phyloP scores from a whole-genome alignment of 768 basidiomycete genomes.

The Leucosporidium yakuticum region DNA sequence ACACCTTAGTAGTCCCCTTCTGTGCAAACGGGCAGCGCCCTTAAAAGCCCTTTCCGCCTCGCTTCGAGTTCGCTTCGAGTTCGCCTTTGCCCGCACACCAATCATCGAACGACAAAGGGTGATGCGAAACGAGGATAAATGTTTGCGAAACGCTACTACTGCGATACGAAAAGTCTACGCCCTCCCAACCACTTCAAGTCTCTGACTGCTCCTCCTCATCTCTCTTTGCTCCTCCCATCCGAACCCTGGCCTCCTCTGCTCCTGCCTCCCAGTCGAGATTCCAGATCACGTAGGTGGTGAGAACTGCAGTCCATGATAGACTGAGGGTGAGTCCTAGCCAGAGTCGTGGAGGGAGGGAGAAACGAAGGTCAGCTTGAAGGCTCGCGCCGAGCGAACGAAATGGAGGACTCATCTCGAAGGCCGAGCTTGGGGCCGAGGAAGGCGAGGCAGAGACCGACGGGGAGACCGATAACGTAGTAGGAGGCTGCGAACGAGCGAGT shows the following conservation, averaged over 20 bases:
- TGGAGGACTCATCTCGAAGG: not conserved
- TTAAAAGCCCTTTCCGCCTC: too few species aligned
- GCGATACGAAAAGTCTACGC: too few species aligned
- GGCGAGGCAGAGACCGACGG: constrained; percentile 31
- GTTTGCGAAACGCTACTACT: too few species aligned
- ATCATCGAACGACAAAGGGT: too few species aligned
- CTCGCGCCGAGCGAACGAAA: too few species aligned
- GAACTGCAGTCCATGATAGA: constrained; percentile 23
- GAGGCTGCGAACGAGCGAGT: not conserved
- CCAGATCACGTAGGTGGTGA: constrained; percentile 23
- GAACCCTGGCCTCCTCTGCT: constrained; percentile 10
- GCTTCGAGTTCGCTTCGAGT: too few species aligned
- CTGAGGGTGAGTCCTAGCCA: constrained; percentile 38
- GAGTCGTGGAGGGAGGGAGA: constrained; percentile 16
- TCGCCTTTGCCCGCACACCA: too few species aligned
- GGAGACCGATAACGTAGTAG: constrained; percentile 24
- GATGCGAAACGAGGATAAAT: too few species aligned
- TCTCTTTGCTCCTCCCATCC: constrained; percentile 22
- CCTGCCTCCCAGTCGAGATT: constrained; percentile 29
- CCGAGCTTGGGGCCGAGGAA: constrained; percentile 32
- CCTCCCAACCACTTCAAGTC: not conserved
- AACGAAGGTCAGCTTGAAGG: too few species aligned
- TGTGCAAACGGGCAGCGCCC: too few species aligned
- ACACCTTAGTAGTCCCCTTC: too few species aligned
- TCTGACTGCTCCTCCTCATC: constrained; percentile 9